Conservation (phyloP, 2,329 filamentous ascomycete species). For the Cadophora malorum region DNA sequence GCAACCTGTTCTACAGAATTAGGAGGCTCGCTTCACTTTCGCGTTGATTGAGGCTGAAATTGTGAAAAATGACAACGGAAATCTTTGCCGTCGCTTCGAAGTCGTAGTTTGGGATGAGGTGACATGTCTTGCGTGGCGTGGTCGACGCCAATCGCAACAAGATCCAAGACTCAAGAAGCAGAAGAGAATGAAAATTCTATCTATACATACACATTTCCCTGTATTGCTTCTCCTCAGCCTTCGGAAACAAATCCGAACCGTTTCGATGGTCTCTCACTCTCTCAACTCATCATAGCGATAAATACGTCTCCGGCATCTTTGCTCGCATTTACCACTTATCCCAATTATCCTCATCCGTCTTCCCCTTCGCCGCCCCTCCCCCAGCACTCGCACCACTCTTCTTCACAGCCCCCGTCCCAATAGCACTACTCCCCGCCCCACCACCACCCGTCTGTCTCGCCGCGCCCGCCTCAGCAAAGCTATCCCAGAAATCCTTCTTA, state of each 20-base stretch:
- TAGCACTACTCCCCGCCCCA: constrained; percentile 33
- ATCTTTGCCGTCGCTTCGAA: background rate
- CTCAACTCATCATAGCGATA: too few species aligned
- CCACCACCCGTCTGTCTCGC: constrained; percentile 24
- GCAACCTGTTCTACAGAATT: too few species aligned
- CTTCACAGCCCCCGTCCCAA: constrained; percentile 44
- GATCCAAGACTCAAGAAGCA: background rate
- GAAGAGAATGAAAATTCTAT: background rate
- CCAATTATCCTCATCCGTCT: constrained; percentile 65
- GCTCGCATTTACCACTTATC: constrained; percentile 60
- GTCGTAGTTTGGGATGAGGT: background rate
- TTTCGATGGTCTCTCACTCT: too few species aligned
- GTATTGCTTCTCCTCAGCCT: background rate
- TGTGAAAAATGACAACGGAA: background rate
- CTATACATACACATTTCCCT: constrained; percentile 9
- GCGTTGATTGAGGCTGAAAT: background rate
- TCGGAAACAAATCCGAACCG: too few species aligned
- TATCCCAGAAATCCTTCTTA: constrained; percentile 91
- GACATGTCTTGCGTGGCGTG: background rate
- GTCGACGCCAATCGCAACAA: background rate
- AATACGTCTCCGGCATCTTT: too few species aligned
- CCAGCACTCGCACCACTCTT: constrained; percentile 34
- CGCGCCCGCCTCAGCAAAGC: constrained; percentile 67
- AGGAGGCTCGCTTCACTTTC: background rate
- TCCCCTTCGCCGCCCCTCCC: constrained; percentile 39